Evolutionary conservation across 2,329 filamentous ascomycete species (phyloP).

Genomic region (Calonectria fujianensis): DNA sequence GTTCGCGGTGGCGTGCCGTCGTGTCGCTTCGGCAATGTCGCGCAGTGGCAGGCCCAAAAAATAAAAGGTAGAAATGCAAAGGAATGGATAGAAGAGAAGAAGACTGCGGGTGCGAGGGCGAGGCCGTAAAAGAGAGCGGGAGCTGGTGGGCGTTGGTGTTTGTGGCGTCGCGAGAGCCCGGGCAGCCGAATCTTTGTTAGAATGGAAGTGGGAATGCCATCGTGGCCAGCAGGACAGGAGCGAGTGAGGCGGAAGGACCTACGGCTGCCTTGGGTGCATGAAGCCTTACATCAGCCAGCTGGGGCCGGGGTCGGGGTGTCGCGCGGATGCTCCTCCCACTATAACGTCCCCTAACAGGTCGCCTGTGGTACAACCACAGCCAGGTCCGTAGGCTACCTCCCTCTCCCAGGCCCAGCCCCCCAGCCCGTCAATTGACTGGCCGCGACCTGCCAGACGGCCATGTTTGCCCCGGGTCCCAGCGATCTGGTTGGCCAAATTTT

Average conservation of each 20-base stretch:
- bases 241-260: slow-evolving; percentile 47
- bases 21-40: slow-evolving; percentile 56
- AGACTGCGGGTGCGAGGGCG: slow-evolving; percentile 31
- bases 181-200: slow-evolving; percentile 39
- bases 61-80: slow-evolving; percentile 40
- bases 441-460: neutral
- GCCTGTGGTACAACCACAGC: neutral
- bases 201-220: slow-evolving; percentile 53
- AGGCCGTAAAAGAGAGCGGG: slow-evolving; percentile 35
- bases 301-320: slow-evolving; percentile 27
- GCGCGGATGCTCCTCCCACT: slow-evolving; percentile 20
- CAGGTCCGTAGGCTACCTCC: slow-evolving; percentile 6
- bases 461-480: slow-evolving; percentile 6
- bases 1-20: slow-evolving; percentile 56
- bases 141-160: slow-evolving; percentile 29
- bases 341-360: slow-evolving; percentile 21
- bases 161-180: slow-evolving; percentile 29
- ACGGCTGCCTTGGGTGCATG: slow-evolving; percentile 40
- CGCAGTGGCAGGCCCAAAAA: slow-evolving; percentile 46
- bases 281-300: slow-evolving; percentile 44
- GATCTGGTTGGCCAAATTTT: slow-evolving; percentile 23
- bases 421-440: slow-evolving; percentile 23
- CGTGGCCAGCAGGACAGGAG: slow-evolving; percentile 49
- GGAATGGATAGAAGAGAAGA: slow-evolving; percentile 46
- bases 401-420: neutral